phyloP scores from a whole-genome alignment of 73 alveolate species.

The Symbiodinium pilosum region DNA sequence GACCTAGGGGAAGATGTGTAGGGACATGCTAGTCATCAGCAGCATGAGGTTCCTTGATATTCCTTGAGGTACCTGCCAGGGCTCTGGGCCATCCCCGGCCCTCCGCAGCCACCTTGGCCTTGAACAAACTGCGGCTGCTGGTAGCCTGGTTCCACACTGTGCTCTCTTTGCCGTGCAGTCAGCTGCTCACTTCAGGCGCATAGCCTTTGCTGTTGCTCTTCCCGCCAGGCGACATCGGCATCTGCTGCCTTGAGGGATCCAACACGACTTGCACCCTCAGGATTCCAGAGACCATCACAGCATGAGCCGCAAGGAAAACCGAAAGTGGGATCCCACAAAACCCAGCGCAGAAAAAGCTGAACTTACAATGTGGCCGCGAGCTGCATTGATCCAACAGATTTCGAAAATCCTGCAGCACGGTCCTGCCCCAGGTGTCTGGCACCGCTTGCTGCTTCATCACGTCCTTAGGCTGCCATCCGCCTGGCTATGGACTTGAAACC shows the following conservation, averaged over 20 bases:
- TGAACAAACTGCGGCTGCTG: not conserved
- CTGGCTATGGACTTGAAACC: not conserved
- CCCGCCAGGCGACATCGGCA: slow-evolving; percentile 12
- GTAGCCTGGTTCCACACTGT: not conserved
- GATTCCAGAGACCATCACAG: too few relatives aligned
- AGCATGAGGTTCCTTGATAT: too few relatives aligned
- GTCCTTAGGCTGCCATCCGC: slow-evolving; percentile 2
- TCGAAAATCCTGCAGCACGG: too few relatives aligned
- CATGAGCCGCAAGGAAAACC: too few relatives aligned
- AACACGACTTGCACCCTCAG: not conserved
- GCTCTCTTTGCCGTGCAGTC: too few relatives aligned
- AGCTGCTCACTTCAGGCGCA: not conserved
- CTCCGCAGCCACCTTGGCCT: not conserved
- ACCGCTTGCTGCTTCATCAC: not conserved
- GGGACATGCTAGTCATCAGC: too few relatives aligned
- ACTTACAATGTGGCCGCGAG: too few relatives aligned
- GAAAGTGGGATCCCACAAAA: too few relatives aligned
- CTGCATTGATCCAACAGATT: too few relatives aligned
- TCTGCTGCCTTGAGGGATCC: not conserved
- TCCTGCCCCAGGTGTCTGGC: not conserved
- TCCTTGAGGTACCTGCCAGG: not conserved
- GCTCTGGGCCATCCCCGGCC: not conserved
- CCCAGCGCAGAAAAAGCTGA: too few relatives aligned
- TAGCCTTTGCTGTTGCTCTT: not conserved
- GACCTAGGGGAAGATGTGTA: not conserved